Conservation (phyloP, 805 yeast species). For the Cyberlindnera euphorbiae region DNA sequence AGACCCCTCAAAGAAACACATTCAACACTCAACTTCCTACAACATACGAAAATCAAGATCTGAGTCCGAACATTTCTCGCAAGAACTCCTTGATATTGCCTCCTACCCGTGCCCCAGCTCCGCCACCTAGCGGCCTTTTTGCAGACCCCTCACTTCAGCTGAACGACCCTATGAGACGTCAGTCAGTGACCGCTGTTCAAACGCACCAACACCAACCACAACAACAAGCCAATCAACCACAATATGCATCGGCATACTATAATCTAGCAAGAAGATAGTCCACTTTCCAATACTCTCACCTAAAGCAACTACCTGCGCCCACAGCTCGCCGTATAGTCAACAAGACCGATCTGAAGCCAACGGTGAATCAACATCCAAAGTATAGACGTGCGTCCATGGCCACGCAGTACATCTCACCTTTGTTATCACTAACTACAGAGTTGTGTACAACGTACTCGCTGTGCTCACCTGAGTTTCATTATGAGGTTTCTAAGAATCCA, state of each 20-base stretch:
- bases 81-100: constrained; percentile 31
- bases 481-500: constrained; percentile 82
- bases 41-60: constrained; percentile 40
- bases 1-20: constrained; percentile 20
- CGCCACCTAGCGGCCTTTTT: constrained; percentile 33
- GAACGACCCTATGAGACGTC: constrained; percentile 32
- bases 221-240: constrained; percentile 4
- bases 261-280: constrained; percentile 19
- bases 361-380: constrained; percentile 56
- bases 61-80: constrained; percentile 13
- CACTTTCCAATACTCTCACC: constrained; percentile 23
- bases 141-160: constrained; percentile 24
- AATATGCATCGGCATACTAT: constrained; percentile 6
- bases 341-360: constrained; percentile 56
- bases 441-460: constrained; percentile 76
- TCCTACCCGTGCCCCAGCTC: constrained; percentile 42
- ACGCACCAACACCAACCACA: constrained; percentile 13
- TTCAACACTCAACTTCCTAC: constrained; percentile 38
- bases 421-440: constrained; percentile 71
- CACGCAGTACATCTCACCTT: constrained; percentile 67
- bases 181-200: constrained; percentile 31
- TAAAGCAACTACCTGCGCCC: constrained; percentile 43
- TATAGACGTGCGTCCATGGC: constrained; percentile 66
- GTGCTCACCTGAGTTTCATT: constrained; percentile 81
- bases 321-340: constrained; percentile 37